Base-by-base conservation (phyloP, 2,329 filamentous ascomycete genomes). In the Endothia cerciana region DNA sequence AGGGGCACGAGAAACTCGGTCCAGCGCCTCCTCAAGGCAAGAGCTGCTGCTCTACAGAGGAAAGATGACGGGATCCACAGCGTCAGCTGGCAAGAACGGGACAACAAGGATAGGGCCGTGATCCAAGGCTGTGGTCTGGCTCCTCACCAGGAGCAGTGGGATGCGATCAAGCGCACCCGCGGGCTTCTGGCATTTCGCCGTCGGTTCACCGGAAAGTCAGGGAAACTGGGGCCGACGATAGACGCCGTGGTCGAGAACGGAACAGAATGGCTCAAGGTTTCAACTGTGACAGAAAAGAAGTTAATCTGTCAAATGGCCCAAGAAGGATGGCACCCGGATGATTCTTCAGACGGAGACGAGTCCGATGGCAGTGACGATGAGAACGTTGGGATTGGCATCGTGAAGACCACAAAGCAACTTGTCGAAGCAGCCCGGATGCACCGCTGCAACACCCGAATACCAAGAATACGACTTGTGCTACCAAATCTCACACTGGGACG, bases 311-410 rank as follows among this genome's bases (percentile, higher is more conserved):
- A 69, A 28, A 68, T 69, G 66, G 68, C 68, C 11, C 63, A 69
- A 30, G 65, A 69, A 38, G 68, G 68, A 22, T 69, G 68, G 68
- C 66, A 69, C 56, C 68, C 66, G 10, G 68, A 69, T 19, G 68
- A 69, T 53, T 69, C 68, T 2, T 65, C 63, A 4, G 65, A 66
- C 33, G 65, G 64, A 13, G 65, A 65, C 13, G 38, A 56, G 17
- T 64, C 63, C 11, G 65, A 66, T 28, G 55, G 40, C n/a, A 65
- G 62, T 51, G 63, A 62, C 15, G 51, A 58, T 13, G 68, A 69
- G 11, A 49, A 65, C 40, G 65, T 40, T 25, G 65, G 65, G 2
- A 63, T 66, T 30, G 62, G 63, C 3, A 62, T 69, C 25, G 28
- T 66, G 19, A 64, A 64, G 8, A 66, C 53, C 10, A 55, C 63